phyloP scores from a whole-genome alignment of 1,284 basidiomycete genomes.

The Trichosporon coremiiforme region DNA sequence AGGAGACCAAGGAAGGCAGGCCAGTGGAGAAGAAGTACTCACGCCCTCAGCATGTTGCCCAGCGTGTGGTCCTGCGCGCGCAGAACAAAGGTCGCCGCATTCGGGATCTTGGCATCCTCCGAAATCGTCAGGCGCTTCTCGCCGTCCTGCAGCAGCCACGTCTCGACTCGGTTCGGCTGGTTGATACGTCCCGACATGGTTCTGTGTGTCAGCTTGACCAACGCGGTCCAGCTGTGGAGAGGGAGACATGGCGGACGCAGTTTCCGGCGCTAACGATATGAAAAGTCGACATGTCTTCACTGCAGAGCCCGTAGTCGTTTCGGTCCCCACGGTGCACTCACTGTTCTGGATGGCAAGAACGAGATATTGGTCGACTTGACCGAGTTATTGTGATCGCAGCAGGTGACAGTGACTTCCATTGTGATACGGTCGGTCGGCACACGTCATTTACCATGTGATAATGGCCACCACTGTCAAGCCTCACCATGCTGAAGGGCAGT shows the following conservation, averaged over 20 bases:
- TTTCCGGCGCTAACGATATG: too few species aligned
- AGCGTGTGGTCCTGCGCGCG: constrained; percentile 97
- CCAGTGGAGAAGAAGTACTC: constrained; percentile 54
- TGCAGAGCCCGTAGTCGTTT: too few species aligned
- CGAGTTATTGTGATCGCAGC: background rate
- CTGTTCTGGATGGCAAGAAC: background rate
- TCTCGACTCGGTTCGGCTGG: constrained; percentile 87
- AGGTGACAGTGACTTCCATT: background rate
- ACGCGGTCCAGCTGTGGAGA: background rate
- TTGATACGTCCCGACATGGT: constrained; percentile 66
- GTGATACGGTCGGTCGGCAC: background rate
- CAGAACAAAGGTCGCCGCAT: constrained; percentile 90
- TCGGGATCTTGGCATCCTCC: constrained; percentile 96
- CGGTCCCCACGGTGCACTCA: background rate
- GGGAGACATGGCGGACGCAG: background rate
- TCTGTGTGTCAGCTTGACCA: background rate
- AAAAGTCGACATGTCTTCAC: too few species aligned
- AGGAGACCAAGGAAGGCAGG: too few species aligned
- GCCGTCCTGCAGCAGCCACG: constrained; percentile 76
- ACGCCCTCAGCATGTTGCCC: constrained; percentile 94
- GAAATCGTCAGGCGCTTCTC: constrained; percentile 88
- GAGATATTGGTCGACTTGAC: background rate
- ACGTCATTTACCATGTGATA: constrained; percentile 6
- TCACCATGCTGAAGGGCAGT: background rate
- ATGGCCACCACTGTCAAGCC: background rate